phyloP scores from a whole-genome alignment of 2,329 filamentous ascomycete genomes.

The Aspergillus viridinutans region DNA sequence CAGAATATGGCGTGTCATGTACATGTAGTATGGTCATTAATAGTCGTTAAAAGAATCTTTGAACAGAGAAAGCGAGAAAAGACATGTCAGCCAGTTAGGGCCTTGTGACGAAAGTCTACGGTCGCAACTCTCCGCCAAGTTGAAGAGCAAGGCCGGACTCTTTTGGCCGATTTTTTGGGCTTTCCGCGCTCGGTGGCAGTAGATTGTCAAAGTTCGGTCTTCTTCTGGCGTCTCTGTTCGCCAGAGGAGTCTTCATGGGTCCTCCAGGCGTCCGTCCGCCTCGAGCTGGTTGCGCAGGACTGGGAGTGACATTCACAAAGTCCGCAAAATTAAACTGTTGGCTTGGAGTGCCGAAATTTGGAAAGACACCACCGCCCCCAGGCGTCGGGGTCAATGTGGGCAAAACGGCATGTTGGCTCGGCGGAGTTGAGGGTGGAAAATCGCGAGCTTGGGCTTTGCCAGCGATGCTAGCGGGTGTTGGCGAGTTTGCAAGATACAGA shows the following conservation, averaged over 20 bases:
- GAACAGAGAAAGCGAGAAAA: conserved; percentile 15
- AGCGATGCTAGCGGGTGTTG: conserved; percentile 68
- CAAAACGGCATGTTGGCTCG: conserved; percentile 55
- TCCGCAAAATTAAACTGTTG: conserved; percentile 91
- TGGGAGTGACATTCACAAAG: conserved; percentile 96
- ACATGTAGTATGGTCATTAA: conserved; percentile 19
- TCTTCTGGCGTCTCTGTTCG: conserved; percentile 65
- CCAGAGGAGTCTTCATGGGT: conserved; percentile 62
- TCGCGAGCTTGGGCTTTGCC: conserved; percentile 45
- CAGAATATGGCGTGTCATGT: conserved; percentile 5
- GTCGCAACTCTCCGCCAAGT: conserved; percentile 60
- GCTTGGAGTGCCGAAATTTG: conserved; percentile 69
- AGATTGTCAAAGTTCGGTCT: conserved; percentile 78
- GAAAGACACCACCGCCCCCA: conserved; percentile 70
- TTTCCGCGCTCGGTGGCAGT: conserved; percentile 51
- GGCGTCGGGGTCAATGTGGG: conserved; percentile 53
- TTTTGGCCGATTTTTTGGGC: conserved; percentile 39
- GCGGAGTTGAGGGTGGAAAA: conserved; percentile 69
- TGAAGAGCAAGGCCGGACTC: conserved; percentile 59
- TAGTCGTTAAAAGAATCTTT: conserved; percentile 19
- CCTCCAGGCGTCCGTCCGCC: conserved; percentile 53
- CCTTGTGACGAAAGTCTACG: conserved; percentile 26
- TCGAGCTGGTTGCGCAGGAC: conserved; percentile 86
- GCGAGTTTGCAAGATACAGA: conserved; percentile 84
- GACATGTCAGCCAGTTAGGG: background rate